These are phyloP conservation scores for Pachysandra terminalis DNA, from an alignment of 164 flowering plant species.

Conservation along the genomic window DNA sequence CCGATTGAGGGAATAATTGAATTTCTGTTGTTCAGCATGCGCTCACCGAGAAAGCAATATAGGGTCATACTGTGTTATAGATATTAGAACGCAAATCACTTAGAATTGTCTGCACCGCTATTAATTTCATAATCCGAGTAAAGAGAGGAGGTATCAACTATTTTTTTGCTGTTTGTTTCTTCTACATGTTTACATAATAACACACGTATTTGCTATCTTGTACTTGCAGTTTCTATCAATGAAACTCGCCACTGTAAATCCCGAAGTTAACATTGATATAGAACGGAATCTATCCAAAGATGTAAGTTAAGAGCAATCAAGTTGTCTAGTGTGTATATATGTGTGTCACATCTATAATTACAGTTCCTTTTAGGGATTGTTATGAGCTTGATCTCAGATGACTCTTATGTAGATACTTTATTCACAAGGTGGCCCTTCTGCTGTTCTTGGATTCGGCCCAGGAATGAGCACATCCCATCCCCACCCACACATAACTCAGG, in stretches of 20 bases:
- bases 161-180: no score
- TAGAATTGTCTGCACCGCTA: neutral
- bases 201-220: slow-evolving; percentile 6
- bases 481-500: slow-evolving; percentile 32
- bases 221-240: slow-evolving; percentile 86
- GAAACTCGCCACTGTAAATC: slow-evolving; percentile 94
- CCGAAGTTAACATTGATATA: slow-evolving; percentile 68
- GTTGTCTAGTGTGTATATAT: neutral
- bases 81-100: neutral
- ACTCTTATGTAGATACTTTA: slow-evolving; percentile 45
- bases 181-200: no score
- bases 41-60: no score
- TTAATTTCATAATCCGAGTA: neutral
- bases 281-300: slow-evolving; percentile 77
- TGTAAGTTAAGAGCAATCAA: slow-evolving; percentile 39
- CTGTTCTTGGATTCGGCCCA: slow-evolving; percentile 42
- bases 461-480: slow-evolving; percentile 43
- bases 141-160: neutral
- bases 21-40: no score
- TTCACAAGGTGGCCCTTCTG: slow-evolving; percentile 36
- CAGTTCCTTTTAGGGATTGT: neutral
- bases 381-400: slow-evolving; percentile 2
- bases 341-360: neutral
- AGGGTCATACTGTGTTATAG: no score
- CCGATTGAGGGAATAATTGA: no score